Conservation (phyloP, 2,329 filamentous ascomycete genomes). For the Shiraia bambusicola region DNA sequence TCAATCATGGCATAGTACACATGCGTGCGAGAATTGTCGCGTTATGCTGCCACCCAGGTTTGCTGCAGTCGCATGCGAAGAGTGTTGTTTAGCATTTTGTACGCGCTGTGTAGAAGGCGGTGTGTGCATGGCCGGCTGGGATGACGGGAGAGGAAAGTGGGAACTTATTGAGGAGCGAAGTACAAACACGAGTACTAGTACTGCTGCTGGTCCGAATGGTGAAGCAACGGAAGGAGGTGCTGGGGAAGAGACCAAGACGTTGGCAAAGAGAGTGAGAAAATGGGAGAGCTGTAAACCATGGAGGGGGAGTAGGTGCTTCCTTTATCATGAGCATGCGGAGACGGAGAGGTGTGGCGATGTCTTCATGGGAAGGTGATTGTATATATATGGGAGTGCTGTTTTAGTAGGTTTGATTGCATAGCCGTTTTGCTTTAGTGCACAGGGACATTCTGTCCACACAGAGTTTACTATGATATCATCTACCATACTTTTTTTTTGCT, state of each 20-base stretch:
- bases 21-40: conserved; percentile 43
- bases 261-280: conserved; percentile 27
- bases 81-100: conserved; percentile 48
- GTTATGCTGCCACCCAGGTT: conserved; percentile 43
- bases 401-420: no score
- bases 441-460: no score
- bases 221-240: conserved; percentile 12
- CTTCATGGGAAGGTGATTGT: conserved; percentile 29
- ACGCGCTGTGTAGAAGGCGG: conserved; percentile 40
- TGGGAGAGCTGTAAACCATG: conserved; percentile 44
- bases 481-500: no score
- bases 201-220: no score
- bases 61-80: conserved; percentile 44
- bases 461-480: no score
- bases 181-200: background rate
- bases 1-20: conserved; percentile 35
- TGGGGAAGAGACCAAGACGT: conserved; percentile 14
- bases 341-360: conserved; percentile 39
- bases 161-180: conserved; percentile 11
- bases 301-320: conserved; percentile 37
- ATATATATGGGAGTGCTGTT: background rate
- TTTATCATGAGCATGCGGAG: conserved; percentile 44
- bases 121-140: conserved; percentile 34
- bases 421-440: no score
- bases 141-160: conserved; percentile 25